These are phyloP conservation scores for Cyamopsis tetragonoloba DNA, from an alignment of 306 rosid genomes.

Conservation along the genomic window DNA sequence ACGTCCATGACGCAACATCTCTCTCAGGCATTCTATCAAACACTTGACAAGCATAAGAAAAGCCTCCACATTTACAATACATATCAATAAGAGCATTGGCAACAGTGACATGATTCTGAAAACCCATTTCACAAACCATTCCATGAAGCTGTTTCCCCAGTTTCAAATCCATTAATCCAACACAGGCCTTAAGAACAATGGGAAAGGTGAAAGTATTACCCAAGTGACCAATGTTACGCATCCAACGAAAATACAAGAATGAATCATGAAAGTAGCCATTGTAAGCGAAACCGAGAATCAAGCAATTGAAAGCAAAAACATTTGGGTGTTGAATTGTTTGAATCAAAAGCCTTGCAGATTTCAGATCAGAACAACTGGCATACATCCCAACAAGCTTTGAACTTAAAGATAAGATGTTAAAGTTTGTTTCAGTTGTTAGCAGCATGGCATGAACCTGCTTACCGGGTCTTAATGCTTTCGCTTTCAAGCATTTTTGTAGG, in stretches of 20 bases:
- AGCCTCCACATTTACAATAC: constrained; percentile 53
- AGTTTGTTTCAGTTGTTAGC: constrained; percentile 43
- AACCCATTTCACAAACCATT: constrained; percentile 43
- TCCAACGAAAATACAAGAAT: constrained; percentile 34
- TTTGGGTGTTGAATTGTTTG: constrained; percentile 37
- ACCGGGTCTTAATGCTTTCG: constrained; percentile 51
- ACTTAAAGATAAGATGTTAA: constrained; percentile 38
- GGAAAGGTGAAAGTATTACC: constrained; percentile 54
- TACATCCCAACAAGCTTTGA: constrained; percentile 70
- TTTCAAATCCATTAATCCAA: constrained; percentile 58
- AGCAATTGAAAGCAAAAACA: constrained; percentile 68
- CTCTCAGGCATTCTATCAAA: constrained; percentile 51
- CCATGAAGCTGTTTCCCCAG: constrained; percentile 65
- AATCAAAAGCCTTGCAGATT: constrained; percentile 37
- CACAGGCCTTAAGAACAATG: constrained; percentile 47
- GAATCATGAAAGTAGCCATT: constrained; percentile 51
- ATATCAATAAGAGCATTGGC: constrained; percentile 57
- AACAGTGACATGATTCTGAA: constrained; percentile 30
- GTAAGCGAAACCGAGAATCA: constrained; percentile 44
- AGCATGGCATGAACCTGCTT: constrained; percentile 57
- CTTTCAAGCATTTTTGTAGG: constrained; percentile 57
- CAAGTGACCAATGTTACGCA: constrained; percentile 37
- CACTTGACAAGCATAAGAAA: constrained; percentile 37
- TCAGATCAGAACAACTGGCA: constrained; percentile 49
- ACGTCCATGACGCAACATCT: constrained; percentile 68